phyloP scores from a whole-genome alignment of 2,329 filamentous ascomycete genomes.

The Neofusicoccum cordaticola region DNA sequence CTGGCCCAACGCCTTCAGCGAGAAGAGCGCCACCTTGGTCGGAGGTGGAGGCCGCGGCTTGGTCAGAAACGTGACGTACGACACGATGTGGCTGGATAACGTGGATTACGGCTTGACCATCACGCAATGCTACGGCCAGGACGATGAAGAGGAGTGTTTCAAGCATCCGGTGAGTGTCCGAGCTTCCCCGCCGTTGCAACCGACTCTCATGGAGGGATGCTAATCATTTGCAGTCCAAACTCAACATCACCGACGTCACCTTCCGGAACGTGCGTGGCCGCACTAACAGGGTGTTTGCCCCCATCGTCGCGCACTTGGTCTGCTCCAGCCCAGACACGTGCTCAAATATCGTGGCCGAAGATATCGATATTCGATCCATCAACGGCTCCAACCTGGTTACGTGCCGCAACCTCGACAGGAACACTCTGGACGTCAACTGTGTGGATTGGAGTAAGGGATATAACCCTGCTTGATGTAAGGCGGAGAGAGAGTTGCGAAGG shows the following conservation, averaged over 20 bases:
- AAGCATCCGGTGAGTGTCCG: neutral
- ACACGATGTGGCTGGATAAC: slow-evolving; percentile 58
- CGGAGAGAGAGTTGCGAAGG: neutral
- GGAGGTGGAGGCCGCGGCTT: slow-evolving; percentile 39
- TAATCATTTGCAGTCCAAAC: slow-evolving; percentile 47
- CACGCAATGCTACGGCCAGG: slow-evolving; percentile 63
- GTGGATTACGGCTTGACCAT: slow-evolving; percentile 65
- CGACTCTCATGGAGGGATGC: too few species aligned
- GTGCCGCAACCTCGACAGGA: neutral
- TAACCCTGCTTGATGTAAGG: neutral
- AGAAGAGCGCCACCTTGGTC: slow-evolving; percentile 30
- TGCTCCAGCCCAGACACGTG: slow-evolving; percentile 48
- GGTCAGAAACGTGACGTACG: slow-evolving; percentile 66
- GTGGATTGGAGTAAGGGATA: slow-evolving; percentile 9
- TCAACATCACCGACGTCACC: slow-evolving; percentile 55
- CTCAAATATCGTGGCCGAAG: slow-evolving; percentile 52
- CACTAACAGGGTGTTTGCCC: slow-evolving; percentile 46
- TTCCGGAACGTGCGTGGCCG: slow-evolving; percentile 58
- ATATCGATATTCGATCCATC: slow-evolving; percentile 52
- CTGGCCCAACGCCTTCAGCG: slow-evolving; percentile 64
- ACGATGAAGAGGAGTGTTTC: slow-evolving; percentile 48
- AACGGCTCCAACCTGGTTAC: neutral
- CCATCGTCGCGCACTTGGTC: slow-evolving; percentile 42
- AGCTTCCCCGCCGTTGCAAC: neutral
- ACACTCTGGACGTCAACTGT: neutral